Evolutionary conservation across 1,139 yeast genomes (phyloP).

Genomic region (Candida dubliniensis): DNA sequence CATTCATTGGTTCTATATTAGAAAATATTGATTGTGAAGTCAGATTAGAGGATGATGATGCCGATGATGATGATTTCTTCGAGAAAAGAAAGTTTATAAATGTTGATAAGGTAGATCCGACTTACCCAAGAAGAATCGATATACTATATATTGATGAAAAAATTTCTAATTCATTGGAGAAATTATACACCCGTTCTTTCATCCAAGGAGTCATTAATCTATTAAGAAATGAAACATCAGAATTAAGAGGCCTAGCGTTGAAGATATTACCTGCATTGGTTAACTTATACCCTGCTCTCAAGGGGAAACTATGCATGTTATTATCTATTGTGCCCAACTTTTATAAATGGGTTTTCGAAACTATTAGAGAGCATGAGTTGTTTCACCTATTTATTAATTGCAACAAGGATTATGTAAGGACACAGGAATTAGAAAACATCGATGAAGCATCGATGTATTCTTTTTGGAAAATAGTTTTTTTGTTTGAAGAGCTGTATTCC

Average conservation of each 20-base stretch:
- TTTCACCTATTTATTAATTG: slow-evolving; percentile 17
- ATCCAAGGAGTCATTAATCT: slow-evolving; percentile 23
- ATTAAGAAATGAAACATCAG: slow-evolving; percentile 15
- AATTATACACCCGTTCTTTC: slow-evolving; percentile 24
- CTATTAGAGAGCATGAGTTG: slow-evolving; percentile 19
- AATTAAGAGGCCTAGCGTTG: slow-evolving; percentile 16
- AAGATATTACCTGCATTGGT: slow-evolving; percentile 30
- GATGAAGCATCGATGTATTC: slow-evolving; percentile 10
- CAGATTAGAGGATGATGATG: slow-evolving; percentile 11
- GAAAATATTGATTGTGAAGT: slow-evolving; percentile 24
- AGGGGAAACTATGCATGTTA: slow-evolving; percentile 35
- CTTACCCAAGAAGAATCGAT: background rate
- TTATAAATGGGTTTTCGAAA: slow-evolving; percentile 29
- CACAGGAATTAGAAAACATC: slow-evolving; percentile 15
- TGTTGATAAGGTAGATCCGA: background rate
- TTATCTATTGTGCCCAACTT: slow-evolving; percentile 38
- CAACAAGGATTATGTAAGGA: slow-evolving; percentile 23
- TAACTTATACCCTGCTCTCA: slow-evolving; percentile 30
- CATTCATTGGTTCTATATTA: slow-evolving; percentile 23
- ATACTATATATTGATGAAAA: slow-evolving; percentile 1
- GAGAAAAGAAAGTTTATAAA: slow-evolving; percentile 8
- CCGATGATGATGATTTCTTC: background rate
- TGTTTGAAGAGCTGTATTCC: slow-evolving; percentile 43
- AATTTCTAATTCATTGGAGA: slow-evolving; percentile 6
- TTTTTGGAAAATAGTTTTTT: slow-evolving; percentile 37